Conservation (phyloP, 805 yeast genomes). For the Metschnikowia arizonensis region DNA sequence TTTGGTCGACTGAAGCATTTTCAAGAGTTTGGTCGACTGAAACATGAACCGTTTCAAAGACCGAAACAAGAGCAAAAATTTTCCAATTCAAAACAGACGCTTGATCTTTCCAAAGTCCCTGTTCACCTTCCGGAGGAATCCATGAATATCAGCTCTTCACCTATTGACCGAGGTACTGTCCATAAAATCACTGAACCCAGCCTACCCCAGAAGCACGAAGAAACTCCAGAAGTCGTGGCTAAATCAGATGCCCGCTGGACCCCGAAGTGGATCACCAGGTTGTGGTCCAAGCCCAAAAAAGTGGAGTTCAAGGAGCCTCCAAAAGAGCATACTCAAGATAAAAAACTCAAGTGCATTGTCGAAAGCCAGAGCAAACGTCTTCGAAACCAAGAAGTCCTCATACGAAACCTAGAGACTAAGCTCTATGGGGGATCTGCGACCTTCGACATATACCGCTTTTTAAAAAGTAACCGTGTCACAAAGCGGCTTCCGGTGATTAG, state of each 20-base stretch:
- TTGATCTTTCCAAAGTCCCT: neutral
- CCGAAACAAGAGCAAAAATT: neutral
- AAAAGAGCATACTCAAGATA: neutral
- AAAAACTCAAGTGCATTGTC: neutral
- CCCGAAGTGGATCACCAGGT: neutral
- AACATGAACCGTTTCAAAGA: too few relatives aligned
- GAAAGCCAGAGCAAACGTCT: neutral
- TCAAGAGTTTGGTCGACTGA: neutral
- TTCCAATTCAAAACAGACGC: neutral
- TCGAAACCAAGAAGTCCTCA: conserved; percentile 1
- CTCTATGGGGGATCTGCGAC: neutral
- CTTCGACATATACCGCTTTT: neutral
- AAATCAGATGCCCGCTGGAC: neutral
- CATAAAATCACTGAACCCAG: neutral
- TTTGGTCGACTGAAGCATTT: neutral
- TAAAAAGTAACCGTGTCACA: neutral
- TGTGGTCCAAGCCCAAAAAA: neutral
- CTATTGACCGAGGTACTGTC: neutral
- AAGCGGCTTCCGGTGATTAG: neutral
- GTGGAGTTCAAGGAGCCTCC: neutral
- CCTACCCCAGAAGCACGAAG: neutral
- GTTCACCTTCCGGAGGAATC: too few relatives aligned
- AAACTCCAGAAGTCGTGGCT: neutral
- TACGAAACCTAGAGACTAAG: conserved; percentile 3
- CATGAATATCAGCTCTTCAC: too few relatives aligned